phyloP scores from a whole-genome alignment of 371 early-diverging fungal species.

The Mortierella sp. region DNA sequence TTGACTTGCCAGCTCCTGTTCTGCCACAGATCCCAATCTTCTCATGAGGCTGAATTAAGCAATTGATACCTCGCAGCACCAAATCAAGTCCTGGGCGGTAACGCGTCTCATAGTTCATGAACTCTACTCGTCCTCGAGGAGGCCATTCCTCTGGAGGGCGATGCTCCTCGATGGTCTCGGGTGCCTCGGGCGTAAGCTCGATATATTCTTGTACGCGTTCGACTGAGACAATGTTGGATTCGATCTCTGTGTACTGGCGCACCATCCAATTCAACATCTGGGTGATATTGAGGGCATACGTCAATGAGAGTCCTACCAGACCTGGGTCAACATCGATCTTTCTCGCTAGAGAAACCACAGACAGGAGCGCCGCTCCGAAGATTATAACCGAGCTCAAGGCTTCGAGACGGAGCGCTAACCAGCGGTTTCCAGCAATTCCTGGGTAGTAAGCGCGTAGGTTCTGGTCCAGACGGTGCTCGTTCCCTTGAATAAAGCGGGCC shows the following conservation, averaged over 20 bases:
- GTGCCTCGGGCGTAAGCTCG: conserved; percentile 62
- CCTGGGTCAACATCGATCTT: conserved; percentile 19
- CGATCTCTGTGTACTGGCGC: conserved; percentile 61
- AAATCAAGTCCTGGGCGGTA: conserved; percentile 64
- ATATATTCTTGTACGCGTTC: conserved; percentile 75
- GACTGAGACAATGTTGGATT: conserved; percentile 76
- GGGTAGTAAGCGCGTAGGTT: conserved; percentile 74
- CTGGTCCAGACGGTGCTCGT: conserved; percentile 59
- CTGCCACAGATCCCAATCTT: conserved; percentile 73
- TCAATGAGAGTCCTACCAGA: conserved; percentile 50
- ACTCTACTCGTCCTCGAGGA: conserved; percentile 59
- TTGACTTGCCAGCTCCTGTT: conserved; percentile 73
- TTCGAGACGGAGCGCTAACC: conserved; percentile 74
- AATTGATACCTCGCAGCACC: conserved; percentile 65
- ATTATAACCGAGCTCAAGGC: conserved; percentile 46
- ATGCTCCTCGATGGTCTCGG: conserved; percentile 33
- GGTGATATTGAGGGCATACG: conserved; percentile 55
- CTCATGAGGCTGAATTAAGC: conserved; percentile 61
- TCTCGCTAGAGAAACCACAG: conserved; percentile 34
- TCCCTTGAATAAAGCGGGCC: conserved; percentile 61
- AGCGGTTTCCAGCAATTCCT: conserved; percentile 74
- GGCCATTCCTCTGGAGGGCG: conserved; percentile 69
- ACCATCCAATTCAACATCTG: conserved; percentile 55
- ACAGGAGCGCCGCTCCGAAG: conserved; percentile 55
- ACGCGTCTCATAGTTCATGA: conserved; percentile 59